Percentiles rank a stretch among this genome's conserved stretches.
phyloP scores from a whole-genome alignment of 441 rosid species.

The Euphorbia schlechtendalii region DNA sequence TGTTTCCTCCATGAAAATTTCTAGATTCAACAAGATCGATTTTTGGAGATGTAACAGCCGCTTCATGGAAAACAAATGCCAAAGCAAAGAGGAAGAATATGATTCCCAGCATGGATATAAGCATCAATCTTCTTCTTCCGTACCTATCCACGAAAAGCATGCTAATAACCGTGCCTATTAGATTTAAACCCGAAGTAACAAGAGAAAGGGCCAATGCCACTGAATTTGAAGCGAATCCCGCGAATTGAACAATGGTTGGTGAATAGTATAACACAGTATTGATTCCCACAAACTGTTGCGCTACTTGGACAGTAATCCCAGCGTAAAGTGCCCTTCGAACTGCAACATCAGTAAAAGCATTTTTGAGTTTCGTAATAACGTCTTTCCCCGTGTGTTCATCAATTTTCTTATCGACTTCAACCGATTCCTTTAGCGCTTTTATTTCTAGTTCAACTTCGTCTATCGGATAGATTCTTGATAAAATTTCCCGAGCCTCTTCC shows the following conservation, averaged over 20 bases:
- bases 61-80: constrained; percentile 39
- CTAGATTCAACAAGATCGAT: constrained; percentile 24
- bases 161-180: constrained; percentile 49
- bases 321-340: constrained; percentile 65
- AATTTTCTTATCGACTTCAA: constrained; percentile 45
- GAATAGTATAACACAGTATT: constrained; percentile 74
- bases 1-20: constrained; percentile 36
- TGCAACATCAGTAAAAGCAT: constrained; percentile 35
- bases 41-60: constrained; percentile 42
- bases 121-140: constrained; percentile 57
- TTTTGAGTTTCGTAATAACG: constrained; percentile 39
- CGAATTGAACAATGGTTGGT: constrained; percentile 66
- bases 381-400: constrained; percentile 39
- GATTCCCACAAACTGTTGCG: constrained; percentile 73
- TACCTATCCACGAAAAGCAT: constrained; percentile 56
- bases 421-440: constrained; percentile 34
- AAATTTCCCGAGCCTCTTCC: constrained; percentile 44
- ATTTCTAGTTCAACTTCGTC: constrained; percentile 56
- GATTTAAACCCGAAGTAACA: constrained; percentile 60
- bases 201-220: constrained; percentile 65
- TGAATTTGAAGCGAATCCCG: constrained; percentile 67
- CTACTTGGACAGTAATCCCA: constrained; percentile 58
- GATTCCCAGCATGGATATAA: constrained; percentile 50
- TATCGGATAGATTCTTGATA: constrained; percentile 46
- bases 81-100: constrained; percentile 43